Base-by-base conservation (phyloP, 805 yeast species). In the Metschnikowia matae region DNA sequence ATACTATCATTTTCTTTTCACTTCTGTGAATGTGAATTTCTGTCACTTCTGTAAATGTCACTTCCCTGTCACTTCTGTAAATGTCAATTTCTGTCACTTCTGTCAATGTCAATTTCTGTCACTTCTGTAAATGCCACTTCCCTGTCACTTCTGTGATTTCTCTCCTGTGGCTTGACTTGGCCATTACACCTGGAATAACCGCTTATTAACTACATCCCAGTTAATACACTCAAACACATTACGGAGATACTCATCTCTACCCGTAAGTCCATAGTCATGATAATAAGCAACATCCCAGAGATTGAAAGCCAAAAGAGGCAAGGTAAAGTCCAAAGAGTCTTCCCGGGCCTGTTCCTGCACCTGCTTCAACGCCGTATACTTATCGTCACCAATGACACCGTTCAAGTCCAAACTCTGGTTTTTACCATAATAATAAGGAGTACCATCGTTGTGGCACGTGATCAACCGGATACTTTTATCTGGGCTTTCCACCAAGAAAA, bases 281-380 rank as follows among this genome's bases (percentile, higher is more conserved):
- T 89, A 61, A 66, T 85, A 94, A n/a, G 96, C 89, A 56, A 83
- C 81, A 66, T 92, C 96, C 96, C 97, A 91, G 57, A 87, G 77
- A 67, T 84, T 89, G 56, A 90, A 76, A 46, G 83, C 87, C 57
- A 94, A 75, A 42, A 94, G 69, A 6, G 94, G 96, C 57, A 90
- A 72, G 21, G 83, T 77, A 71, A 78, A 81, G 64, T 85, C 91
- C 57, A 73, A 75, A 37, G 74, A 75, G 31, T 63, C 60, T 26
- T 77, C 77, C 21, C 74, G 64, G 47, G 75, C 67, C 49, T 73
- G 73, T 49, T 81, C 63, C 33, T 69, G 68, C 23, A 43, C 31
- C 11, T 21, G 39, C 41, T 63, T 62, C 61, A 81, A 67, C 42
- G 71, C 68, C 35, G 77, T 77, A 55, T 70, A 79, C 55, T 82